Evolutionary conservation across 1,284 basidiomycete species (phyloP).

Genomic region (Vanrija sp.): DNA sequence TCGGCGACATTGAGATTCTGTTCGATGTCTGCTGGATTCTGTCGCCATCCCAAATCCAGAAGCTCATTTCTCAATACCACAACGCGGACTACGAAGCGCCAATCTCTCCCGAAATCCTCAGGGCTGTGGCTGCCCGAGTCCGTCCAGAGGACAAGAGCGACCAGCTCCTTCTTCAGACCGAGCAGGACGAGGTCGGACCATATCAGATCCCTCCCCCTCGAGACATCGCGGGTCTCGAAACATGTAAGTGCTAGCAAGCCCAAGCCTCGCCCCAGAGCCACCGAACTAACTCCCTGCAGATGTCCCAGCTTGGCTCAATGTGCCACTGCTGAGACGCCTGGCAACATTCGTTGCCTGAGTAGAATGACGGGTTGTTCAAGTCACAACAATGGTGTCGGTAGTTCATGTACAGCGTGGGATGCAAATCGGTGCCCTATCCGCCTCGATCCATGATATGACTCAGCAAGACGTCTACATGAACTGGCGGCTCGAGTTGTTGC

Average conservation of each 20-base stretch:
- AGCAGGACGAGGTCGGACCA: slow-evolving; percentile 90
- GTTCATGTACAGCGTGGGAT: slow-evolving; percentile 1
- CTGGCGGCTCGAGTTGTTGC: background rate
- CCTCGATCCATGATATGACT: too few relatives aligned
- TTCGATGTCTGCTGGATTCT: slow-evolving; percentile 99
- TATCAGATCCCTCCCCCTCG: slow-evolving; percentile 46
- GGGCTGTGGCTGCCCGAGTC: slow-evolving; percentile 90
- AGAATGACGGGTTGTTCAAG: background rate
- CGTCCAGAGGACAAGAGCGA: slow-evolving; percentile 92
- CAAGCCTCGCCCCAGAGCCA: background rate
- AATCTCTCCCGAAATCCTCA: slow-evolving; percentile 91
- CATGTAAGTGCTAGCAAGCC: slow-evolving; percentile 33
- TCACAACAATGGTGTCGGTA: background rate
- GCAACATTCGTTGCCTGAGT: slow-evolving; percentile 34
- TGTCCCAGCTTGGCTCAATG: slow-evolving; percentile 38
- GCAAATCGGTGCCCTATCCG: background rate
- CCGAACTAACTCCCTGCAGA: slow-evolving; percentile 15
- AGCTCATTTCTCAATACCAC: slow-evolving; percentile 97
- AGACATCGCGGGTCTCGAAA: slow-evolving; percentile 47
- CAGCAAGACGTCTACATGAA: background rate
- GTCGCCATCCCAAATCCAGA: slow-evolving; percentile 98
- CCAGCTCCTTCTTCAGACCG: slow-evolving; percentile 85
- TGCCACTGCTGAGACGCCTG: slow-evolving; percentile 36
- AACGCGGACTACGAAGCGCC: slow-evolving; percentile 90
- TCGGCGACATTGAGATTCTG: slow-evolving; percentile 95